These are phyloP conservation scores for Cutaneotrichosporon sp. DNA, from an alignment of 1,284 basidiomycete genomes.

Conservation along the genomic window DNA sequence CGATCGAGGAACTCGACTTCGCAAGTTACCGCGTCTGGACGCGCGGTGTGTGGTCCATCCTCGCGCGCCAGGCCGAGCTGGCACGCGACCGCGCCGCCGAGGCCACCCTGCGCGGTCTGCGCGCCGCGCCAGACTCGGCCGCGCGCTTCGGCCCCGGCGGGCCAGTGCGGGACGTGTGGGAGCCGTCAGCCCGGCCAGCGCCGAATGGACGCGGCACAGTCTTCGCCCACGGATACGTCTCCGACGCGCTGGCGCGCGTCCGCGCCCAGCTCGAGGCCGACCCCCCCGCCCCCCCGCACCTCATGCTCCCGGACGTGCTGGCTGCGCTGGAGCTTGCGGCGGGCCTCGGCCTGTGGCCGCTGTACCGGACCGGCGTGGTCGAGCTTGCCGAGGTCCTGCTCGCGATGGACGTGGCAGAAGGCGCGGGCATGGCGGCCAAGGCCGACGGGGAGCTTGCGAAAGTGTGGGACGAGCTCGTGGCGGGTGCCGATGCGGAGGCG, in stretches of 20 bases:
- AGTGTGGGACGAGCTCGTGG: conserved; percentile 18
- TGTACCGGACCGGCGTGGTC: conserved; percentile 33
- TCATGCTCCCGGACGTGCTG: conserved; percentile 33
- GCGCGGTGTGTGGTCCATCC: conserved; percentile 31
- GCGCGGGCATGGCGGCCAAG: conserved; percentile 21
- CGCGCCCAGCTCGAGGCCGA: conserved; percentile 21
- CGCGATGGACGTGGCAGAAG: conserved; percentile 25
- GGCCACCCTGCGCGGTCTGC: conserved; percentile 18
- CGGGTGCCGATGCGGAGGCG: conserved; percentile 18
- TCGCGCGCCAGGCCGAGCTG: conserved; percentile 25
- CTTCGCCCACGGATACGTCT: conserved; percentile 28
- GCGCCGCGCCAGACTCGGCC: conserved; percentile 7
- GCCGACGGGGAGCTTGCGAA: conserved; percentile 26
- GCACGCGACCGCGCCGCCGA: conserved; percentile 20
- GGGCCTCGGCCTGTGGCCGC: conserved; percentile 33
- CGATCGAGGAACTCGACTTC: conserved; percentile 23
- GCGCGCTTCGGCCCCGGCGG: conserved; percentile 26
- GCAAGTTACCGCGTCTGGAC: conserved; percentile 37
- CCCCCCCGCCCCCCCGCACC: conserved; percentile 23
- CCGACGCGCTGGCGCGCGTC: conserved; percentile 17
- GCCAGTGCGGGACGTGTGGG: conserved; percentile 17
- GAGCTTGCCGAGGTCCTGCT: conserved; percentile 34
- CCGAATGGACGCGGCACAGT: conserved; percentile 14
- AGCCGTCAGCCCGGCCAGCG: conserved; percentile 11
- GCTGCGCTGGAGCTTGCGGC: conserved; percentile 29